These are phyloP conservation scores for Calonectria naviculata DNA, from an alignment of 2,329 filamentous ascomycete genomes.

Conservation along the genomic window DNA sequence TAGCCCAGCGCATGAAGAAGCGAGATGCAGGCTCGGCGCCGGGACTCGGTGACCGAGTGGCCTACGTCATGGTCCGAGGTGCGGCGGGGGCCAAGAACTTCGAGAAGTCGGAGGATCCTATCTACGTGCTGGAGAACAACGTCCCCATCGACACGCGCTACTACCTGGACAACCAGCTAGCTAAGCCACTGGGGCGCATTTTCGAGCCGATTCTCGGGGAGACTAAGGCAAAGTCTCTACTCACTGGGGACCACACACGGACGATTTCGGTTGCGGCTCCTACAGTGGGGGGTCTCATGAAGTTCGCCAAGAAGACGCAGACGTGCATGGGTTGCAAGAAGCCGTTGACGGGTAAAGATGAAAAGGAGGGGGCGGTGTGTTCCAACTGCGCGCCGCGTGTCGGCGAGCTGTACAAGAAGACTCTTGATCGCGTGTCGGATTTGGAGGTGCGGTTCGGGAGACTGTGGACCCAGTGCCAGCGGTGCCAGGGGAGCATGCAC, in stretches of 20 bases:
- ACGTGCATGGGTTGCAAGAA: slow-evolving; percentile 99
- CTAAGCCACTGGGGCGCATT: slow-evolving; percentile 93
- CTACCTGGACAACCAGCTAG: slow-evolving; percentile 97
- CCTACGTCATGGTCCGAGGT: slow-evolving; percentile 97
- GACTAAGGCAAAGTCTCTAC: slow-evolving; percentile 85
- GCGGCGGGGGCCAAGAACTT: slow-evolving; percentile 92
- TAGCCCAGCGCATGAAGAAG: slow-evolving; percentile 96
- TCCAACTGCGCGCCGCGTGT: slow-evolving; percentile 85
- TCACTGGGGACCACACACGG: slow-evolving; percentile 95
- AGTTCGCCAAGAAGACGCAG: slow-evolving; percentile 96
- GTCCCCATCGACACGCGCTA: slow-evolving; percentile 98
- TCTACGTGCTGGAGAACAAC: slow-evolving; percentile 97
- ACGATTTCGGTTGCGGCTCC: slow-evolving; percentile 93
- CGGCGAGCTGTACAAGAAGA: slow-evolving; percentile 94
- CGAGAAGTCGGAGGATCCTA: slow-evolving; percentile 96
- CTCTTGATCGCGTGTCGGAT: slow-evolving; percentile 87
- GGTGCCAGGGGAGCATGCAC: slow-evolving; percentile 97
- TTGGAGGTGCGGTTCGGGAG: slow-evolving; percentile 92
- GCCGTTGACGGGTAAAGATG: slow-evolving; percentile 82
- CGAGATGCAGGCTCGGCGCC: slow-evolving; percentile 95
- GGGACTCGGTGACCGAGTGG: slow-evolving; percentile 92
- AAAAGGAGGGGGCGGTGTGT: slow-evolving; percentile 88
- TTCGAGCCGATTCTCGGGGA: slow-evolving; percentile 98
- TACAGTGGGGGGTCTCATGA: slow-evolving; percentile 94
- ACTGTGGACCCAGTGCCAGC: slow-evolving; percentile 97